Evolutionary conservation across 2,329 filamentous ascomycete genomes (phyloP), one percentile per base, ranked within the genome.

Genomic region (Alternaria sp.): DNA sequence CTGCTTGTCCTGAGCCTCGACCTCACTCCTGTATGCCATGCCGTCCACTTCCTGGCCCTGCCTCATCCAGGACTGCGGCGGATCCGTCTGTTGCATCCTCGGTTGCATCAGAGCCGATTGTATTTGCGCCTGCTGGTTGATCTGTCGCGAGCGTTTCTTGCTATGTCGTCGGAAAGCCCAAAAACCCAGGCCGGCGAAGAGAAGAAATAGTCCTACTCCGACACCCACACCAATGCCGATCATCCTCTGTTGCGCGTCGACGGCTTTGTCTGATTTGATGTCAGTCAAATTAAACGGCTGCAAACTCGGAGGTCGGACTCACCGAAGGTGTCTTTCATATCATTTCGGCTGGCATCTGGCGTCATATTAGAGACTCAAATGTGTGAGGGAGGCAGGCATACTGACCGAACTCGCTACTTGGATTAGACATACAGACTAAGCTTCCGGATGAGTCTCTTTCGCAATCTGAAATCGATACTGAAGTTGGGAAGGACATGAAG

Each of bases 131-230:
- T 59, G 57, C 23, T 60, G 15, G 28, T 60, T 60, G 26, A 60
- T 60, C 11, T 30, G 50, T 55, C 36, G 50, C 28, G 36, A 44
- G n/a, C 45, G 51, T 45, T 57, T 56, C 21, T 56, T 61, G 49
- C 51, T 56, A 13, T 50, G 58, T 25, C 52, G 51, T 36, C 52
- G 47, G 12, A 61, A 57, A 8, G 26, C 23, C 13, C 44, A 61
- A 21, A 57, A 28, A 11, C 45, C 58, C 17, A 50, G 40, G 15
- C 28, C 32, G 23, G 32, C 23, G 30, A 61, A 57, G 10, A 61
- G 52, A 13, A 61, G 28, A 11, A 61, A 61, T 3, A 61, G 17
- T 17, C 58, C 58, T 9, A 61, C 51, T 28, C 51, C 50, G 3
- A 60, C 43, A 7, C 50, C 43, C 15, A 56, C 44, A 5, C 51